phyloP scores from a whole-genome alignment of 139 green algal genomes.

The Dunaliella sp. region DNA sequence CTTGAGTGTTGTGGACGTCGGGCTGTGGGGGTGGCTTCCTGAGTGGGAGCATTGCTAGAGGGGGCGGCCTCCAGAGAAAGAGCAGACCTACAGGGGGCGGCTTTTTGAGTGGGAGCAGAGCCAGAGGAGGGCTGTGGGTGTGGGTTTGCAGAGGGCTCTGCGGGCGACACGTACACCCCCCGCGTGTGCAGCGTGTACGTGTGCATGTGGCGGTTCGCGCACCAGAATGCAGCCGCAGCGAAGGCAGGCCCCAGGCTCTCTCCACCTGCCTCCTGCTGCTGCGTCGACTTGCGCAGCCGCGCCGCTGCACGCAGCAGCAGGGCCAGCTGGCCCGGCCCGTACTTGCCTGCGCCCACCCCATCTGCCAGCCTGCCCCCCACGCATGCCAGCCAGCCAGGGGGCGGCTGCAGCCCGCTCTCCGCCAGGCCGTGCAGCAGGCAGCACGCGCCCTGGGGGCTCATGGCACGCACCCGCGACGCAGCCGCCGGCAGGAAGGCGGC shows the following conservation, averaged over 20 bases:
- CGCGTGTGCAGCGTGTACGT: not conserved
- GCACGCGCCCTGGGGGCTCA: not conserved
- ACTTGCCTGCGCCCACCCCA: not conserved
- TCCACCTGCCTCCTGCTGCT: not conserved
- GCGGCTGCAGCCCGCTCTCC: not conserved
- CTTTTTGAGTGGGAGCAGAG: too few relatives aligned
- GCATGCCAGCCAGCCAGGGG: not conserved
- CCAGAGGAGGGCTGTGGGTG: too few relatives aligned
- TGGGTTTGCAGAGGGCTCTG: too few relatives aligned
- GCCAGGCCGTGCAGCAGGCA: not conserved
- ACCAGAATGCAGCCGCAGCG: not conserved
- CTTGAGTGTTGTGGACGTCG: too few relatives aligned
- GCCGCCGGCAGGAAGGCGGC: not conserved
- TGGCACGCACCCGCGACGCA: not conserved
- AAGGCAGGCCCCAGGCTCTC: not conserved
- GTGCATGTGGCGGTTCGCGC: not conserved
- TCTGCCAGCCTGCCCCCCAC: not conserved
- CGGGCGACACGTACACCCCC: too few relatives aligned
- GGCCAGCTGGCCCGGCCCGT: not conserved
- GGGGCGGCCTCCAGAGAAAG: too few relatives aligned
- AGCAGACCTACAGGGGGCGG: too few relatives aligned
- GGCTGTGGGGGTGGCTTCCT: too few relatives aligned
- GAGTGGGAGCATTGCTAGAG: too few relatives aligned
- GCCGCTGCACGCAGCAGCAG: not conserved
- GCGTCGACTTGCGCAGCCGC: not conserved